Conservation (phyloP, 2,329 filamentous ascomycete species). For the Paracamarosporium sp. region DNA sequence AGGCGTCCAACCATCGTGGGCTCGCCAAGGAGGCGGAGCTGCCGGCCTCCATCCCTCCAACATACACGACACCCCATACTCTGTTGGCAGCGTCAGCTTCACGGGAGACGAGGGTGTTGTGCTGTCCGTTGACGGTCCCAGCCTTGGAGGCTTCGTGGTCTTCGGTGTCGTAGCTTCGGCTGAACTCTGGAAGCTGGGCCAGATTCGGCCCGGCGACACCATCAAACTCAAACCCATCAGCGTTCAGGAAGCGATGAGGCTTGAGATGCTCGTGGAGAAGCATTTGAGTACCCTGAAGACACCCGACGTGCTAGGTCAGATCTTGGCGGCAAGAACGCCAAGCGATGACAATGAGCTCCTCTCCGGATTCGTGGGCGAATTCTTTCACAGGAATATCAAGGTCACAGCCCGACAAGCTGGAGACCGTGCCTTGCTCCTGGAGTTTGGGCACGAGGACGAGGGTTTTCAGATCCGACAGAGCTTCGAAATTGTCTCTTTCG, state of each 20-base stretch:
- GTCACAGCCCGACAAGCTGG: too few species aligned
- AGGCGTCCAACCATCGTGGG: slow-evolving; percentile 66
- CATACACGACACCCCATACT: slow-evolving; percentile 61
- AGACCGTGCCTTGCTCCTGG: too few species aligned
- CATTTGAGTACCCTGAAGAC: too few species aligned
- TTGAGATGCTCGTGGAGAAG: too few species aligned
- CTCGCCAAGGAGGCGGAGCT: slow-evolving; percentile 65
- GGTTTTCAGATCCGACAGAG: too few species aligned
- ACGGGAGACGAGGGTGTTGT: slow-evolving; percentile 68
- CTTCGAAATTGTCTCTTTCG: too few species aligned
- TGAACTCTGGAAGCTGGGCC: slow-evolving; percentile 68
- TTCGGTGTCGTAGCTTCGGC: slow-evolving; percentile 63
- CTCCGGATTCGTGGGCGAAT: too few species aligned
- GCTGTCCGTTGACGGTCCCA: slow-evolving; percentile 65
- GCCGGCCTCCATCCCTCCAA: slow-evolving; percentile 69
- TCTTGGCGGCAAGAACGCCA: too few species aligned
- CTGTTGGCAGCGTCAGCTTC: slow-evolving; percentile 65
- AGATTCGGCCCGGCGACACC: slow-evolving; percentile 65
- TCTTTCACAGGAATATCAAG: too few species aligned
- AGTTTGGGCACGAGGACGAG: too few species aligned
- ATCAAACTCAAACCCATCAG: slow-evolving; percentile 59
- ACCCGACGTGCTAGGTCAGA: too few species aligned
- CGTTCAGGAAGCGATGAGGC: slow-evolving; percentile 58
- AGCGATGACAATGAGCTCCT: too few species aligned
- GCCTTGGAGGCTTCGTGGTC: slow-evolving; percentile 67